These are phyloP conservation scores for Xylaria cubensis DNA, from an alignment of 495 filamentous ascomycete species.

Conservation along the genomic window DNA sequence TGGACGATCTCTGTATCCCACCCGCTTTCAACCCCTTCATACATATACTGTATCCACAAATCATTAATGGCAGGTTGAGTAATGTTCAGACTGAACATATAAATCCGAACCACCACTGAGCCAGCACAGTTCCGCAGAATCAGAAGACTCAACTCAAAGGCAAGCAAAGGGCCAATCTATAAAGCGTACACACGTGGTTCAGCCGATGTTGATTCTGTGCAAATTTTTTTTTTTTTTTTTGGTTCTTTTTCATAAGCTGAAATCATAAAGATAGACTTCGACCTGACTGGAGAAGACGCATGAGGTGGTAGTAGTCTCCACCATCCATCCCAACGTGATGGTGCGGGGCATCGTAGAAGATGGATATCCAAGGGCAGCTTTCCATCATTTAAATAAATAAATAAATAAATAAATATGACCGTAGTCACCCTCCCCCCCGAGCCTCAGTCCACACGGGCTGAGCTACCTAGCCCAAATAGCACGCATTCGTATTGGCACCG, in stretches of 20 bases:
- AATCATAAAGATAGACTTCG: not conserved
- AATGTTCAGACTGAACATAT: not conserved
- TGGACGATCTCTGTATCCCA: not conserved
- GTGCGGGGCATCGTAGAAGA: conserved; percentile 5
- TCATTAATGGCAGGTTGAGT: not conserved
- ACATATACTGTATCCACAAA: not conserved
- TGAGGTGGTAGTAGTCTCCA: conserved; percentile 15
- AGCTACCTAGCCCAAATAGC: conserved; percentile 58
- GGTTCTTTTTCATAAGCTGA: not conserved
- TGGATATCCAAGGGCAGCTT: not conserved
- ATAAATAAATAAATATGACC: not conserved
- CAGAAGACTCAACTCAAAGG: not conserved
- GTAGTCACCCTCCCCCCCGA: not conserved
- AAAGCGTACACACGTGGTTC: not conserved
- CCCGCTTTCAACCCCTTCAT: not conserved
- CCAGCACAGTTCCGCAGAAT: not conserved
- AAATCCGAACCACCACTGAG: not conserved
- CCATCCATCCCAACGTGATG: not conserved
- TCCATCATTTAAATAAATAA: not conserved
- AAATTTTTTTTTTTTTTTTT: too few relatives aligned
- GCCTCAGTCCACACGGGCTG: conserved; percentile 9
- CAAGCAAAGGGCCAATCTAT: not conserved
- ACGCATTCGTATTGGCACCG: conserved; percentile 79
- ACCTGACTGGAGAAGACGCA: conserved; percentile 6
- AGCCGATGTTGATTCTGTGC: too few relatives aligned